phyloP scores from a whole-genome alignment of 2,329 filamentous ascomycete genomes.

The Exophiala oligosperma region DNA sequence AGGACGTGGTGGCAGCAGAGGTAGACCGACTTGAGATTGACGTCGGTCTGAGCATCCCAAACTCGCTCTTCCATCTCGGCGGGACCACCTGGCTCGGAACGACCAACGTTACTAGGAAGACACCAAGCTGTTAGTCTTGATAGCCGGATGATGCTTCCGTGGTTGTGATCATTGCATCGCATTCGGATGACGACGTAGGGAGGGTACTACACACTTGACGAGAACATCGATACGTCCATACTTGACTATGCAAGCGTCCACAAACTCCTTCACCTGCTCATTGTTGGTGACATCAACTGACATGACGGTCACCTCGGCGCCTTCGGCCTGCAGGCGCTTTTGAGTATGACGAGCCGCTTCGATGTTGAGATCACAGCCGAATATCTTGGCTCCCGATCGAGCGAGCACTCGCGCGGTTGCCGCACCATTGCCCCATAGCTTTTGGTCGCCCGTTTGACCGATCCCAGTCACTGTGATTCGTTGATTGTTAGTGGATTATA shows the following conservation, averaged over 20 bases:
- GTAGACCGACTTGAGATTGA: constrained; percentile 60
- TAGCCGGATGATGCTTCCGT: background rate
- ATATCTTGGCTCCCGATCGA: constrained; percentile 50
- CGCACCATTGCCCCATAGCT: constrained; percentile 54
- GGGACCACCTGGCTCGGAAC: constrained; percentile 54
- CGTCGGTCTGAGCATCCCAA: constrained; percentile 55
- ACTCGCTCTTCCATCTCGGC: constrained; percentile 48
- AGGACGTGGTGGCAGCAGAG: constrained; percentile 53
- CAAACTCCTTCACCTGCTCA: constrained; percentile 52
- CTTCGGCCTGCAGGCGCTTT: constrained; percentile 39
- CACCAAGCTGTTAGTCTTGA: background rate
- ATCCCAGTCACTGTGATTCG: constrained; percentile 27
- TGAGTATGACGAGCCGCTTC: constrained; percentile 42
- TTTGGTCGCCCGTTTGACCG: constrained; percentile 39
- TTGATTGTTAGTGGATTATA: too few relatives aligned
- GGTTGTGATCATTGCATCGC: too few relatives aligned
- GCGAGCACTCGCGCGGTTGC: constrained; percentile 52
- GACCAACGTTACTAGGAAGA: constrained; percentile 52
- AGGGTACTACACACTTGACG: constrained; percentile 36
- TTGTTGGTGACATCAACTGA: constrained; percentile 55
- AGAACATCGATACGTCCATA: constrained; percentile 61
- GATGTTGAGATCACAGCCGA: constrained; percentile 52
- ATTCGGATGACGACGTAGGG: too few relatives aligned
- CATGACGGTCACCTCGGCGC: constrained; percentile 42
- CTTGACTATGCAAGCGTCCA: constrained; percentile 54